A percentile compares a stretch with the other conserved stretches of the same genome.
phyloP scores from a whole-genome alignment of 2,329 filamentous ascomycete genomes.

The Diaporthe capsici region DNA sequence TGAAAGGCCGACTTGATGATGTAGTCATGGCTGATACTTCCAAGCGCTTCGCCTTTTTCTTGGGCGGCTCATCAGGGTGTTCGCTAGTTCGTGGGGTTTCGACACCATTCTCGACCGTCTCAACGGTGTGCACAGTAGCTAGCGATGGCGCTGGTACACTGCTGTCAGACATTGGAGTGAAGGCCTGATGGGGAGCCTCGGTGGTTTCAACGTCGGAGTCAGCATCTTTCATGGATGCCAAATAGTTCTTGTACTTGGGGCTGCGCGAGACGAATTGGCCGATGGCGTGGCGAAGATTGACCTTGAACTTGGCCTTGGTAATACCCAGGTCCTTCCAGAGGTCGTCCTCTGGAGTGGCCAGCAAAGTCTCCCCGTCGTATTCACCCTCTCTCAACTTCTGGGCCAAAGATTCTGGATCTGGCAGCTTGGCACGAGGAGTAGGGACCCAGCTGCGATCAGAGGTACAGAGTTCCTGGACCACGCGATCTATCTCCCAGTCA shows the following conservation, averaged over 20 bases:
- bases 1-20: slow-evolving; percentile 24
- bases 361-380: slow-evolving; percentile 75
- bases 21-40: slow-evolving; percentile 47
- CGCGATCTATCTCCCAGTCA: slow-evolving; percentile 77
- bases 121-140: neutral
- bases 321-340: slow-evolving; percentile 69
- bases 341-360: slow-evolving; percentile 67
- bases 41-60: slow-evolving; percentile 50
- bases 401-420: slow-evolving; percentile 68
- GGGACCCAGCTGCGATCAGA: slow-evolving; percentile 62
- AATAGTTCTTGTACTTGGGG: slow-evolving; percentile 56
- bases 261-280: slow-evolving; percentile 68
- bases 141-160: neutral
- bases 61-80: slow-evolving; percentile 29
- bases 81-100: slow-evolving; percentile 1
- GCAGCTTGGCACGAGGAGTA: slow-evolving; percentile 57
- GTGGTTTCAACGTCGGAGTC: slow-evolving; percentile 42
- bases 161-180: slow-evolving; percentile 26
- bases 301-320: slow-evolving; percentile 69
- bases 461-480: slow-evolving; percentile 76
- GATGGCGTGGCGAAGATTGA: slow-evolving; percentile 71
- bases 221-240: slow-evolving; percentile 50
- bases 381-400: slow-evolving; percentile 70
- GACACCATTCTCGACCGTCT: neutral
- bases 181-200: neutral